Evolutionary conservation across 306 rosid genomes (phyloP).

Genomic region (Cyclanthera cordifolia): DNA sequence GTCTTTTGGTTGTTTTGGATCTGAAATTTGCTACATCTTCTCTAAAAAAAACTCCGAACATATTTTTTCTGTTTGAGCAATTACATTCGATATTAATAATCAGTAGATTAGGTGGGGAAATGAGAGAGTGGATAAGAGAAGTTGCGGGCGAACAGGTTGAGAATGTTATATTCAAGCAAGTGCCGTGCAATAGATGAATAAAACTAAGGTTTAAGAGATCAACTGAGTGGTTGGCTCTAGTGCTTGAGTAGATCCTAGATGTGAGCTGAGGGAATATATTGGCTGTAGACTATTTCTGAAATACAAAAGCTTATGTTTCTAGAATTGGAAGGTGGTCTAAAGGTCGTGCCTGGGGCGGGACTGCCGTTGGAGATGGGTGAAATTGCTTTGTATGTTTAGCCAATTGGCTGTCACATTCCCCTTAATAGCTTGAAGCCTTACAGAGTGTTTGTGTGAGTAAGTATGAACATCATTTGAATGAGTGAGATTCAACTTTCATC

Average conservation of each 20-base stretch:
- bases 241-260: not conserved
- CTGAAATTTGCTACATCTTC: not conserved
- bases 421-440: no score
- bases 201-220: not conserved
- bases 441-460: no score
- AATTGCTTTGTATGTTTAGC: no score
- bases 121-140: not conserved
- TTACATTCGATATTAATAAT: not conserved
- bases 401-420: no score
- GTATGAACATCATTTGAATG: not conserved
- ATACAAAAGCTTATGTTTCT: not conserved
- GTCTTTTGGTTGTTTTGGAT: not conserved
- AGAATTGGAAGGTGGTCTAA: not conserved
- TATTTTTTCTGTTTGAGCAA: not conserved
- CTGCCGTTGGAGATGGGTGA: no score
- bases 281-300: not conserved
- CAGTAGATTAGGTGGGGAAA: conserved; percentile 2
- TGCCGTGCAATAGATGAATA: not conserved
- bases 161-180: not conserved
- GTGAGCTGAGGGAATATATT: not conserved
- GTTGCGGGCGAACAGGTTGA: not conserved
- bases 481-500: not conserved
- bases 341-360: not conserved
- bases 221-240: not conserved
- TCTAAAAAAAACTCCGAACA: not conserved